phyloP scores from a whole-genome alignment of 2,329 filamentous ascomycete species.

The Apiospora marii region DNA sequence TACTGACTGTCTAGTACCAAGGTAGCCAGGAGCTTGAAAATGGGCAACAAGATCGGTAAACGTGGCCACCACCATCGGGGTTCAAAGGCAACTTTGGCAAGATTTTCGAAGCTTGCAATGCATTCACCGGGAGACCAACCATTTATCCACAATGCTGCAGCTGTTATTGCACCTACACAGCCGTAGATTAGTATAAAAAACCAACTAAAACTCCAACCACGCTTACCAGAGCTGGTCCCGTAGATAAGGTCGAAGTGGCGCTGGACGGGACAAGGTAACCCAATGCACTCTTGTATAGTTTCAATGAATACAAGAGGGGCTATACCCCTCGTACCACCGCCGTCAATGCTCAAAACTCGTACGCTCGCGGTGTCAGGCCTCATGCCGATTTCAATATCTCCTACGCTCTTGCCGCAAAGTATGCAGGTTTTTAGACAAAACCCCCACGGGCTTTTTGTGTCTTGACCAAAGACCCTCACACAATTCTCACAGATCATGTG shows the following conservation, averaged over 20 bases:
- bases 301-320: conserved; percentile 35
- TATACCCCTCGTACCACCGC: conserved; percentile 40
- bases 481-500: conserved; percentile 46
- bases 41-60: conserved; percentile 28
- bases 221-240: conserved; percentile 37
- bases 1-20: conserved; percentile 8
- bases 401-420: conserved; percentile 36
- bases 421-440: conserved; percentile 39
- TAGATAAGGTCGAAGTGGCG: conserved; percentile 36
- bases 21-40: conserved; percentile 7
- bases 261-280: conserved; percentile 32
- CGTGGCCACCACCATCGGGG: background rate
- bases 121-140: conserved; percentile 16
- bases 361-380: conserved; percentile 44
- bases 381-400: conserved; percentile 34
- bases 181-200: conserved; percentile 9
- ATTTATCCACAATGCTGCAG: conserved; percentile 10
- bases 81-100: conserved; percentile 18
- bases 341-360: conserved; percentile 46
- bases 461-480: conserved; percentile 38
- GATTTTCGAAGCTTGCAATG: conserved; percentile 18
- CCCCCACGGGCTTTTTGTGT: conserved; percentile 31
- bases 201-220: background rate
- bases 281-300: conserved; percentile 33
- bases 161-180: conserved; percentile 24